Conservation (phyloP, 2,329 filamentous ascomycete genomes). For the Daldinia sp. region DNA sequence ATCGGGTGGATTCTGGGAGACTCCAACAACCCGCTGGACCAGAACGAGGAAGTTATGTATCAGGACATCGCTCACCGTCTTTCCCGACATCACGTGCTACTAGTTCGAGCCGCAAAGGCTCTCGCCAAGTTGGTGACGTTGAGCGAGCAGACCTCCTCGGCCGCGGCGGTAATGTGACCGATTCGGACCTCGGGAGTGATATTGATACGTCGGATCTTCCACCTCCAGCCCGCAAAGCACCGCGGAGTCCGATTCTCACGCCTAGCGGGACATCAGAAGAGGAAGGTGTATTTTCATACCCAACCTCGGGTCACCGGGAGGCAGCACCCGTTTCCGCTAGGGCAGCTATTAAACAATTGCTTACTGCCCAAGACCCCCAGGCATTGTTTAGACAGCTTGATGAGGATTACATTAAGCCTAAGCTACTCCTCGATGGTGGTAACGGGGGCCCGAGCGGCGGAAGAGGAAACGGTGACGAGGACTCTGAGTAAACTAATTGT, state of each 20-base stretch:
- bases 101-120: conserved; percentile 63
- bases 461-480: conserved; percentile 42
- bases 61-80: conserved; percentile 61
- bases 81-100: conserved; percentile 51
- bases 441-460: conserved; percentile 39
- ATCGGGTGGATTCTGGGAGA: conserved; percentile 55
- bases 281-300: conserved; percentile 48
- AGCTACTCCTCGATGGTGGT: conserved; percentile 79
- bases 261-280: conserved; percentile 41
- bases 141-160: conserved; percentile 67
- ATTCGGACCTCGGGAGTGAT: conserved; percentile 69
- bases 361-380: conserved; percentile 86
- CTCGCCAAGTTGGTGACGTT: conserved; percentile 50
- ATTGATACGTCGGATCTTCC: conserved; percentile 73
- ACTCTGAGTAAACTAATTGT: conserved; percentile 38
- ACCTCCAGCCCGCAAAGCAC: conserved; percentile 61
- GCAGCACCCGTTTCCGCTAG: conserved; percentile 69
- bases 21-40: conserved; percentile 40
- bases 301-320: conserved; percentile 47
- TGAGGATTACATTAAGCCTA: conserved; percentile 95
- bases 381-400: conserved; percentile 92
- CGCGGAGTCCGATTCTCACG: conserved; percentile 52
- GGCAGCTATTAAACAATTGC: conserved; percentile 80
- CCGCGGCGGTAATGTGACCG: conserved; percentile 55
- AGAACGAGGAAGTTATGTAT: conserved; percentile 59